A percentile compares a stretch with the other conserved stretches of the same genome.
Conservation (phyloP, 2,329 filamentous ascomycete genomes). For the Cladorrhinum sp. region DNA sequence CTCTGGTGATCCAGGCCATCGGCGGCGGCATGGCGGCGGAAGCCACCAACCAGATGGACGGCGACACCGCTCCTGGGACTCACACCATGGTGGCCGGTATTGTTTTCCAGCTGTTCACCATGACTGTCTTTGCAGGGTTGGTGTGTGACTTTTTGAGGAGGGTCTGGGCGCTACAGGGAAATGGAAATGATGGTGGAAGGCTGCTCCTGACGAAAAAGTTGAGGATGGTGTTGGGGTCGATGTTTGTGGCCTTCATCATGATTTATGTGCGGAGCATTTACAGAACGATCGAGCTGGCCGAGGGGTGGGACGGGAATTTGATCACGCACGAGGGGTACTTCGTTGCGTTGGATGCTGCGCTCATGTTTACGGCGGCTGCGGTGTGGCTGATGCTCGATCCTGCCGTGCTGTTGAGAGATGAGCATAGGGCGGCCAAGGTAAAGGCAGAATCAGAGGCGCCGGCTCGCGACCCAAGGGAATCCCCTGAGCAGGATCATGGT, state of each 20-base stretch:
- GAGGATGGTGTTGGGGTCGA: slow-evolving; percentile 33
- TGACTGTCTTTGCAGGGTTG: slow-evolving; percentile 43
- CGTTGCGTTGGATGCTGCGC: slow-evolving; percentile 46
- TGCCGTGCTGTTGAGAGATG: slow-evolving; percentile 14
- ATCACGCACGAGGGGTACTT: slow-evolving; percentile 51
- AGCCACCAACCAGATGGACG: slow-evolving; percentile 30
- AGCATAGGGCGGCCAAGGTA: not conserved
- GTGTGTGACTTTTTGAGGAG: slow-evolving; percentile 39
- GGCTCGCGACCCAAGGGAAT: not conserved
- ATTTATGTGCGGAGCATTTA: slow-evolving; percentile 49
- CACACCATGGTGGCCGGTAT: slow-evolving; percentile 50
- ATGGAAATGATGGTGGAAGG: slow-evolving; percentile 26
- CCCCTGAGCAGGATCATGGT: not conserved
- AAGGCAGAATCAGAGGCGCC: not conserved
- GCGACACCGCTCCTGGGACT: slow-evolving; percentile 42
- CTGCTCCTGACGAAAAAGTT: slow-evolving; percentile 32
- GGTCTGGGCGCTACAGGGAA: slow-evolving; percentile 14
- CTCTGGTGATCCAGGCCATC: slow-evolving; percentile 44
- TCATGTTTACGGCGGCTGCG: slow-evolving; percentile 43
- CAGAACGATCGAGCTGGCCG: slow-evolving; percentile 46
- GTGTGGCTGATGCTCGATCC: slow-evolving; percentile 39
- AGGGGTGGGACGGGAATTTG: slow-evolving; percentile 49
- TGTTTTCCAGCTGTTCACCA: slow-evolving; percentile 48
- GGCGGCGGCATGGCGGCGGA: slow-evolving; percentile 45
- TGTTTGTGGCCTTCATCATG: slow-evolving; percentile 40